These are phyloP conservation scores for Puccinia triticina DNA, from an alignment of 1,284 basidiomycete genomes.

Conservation along the genomic window DNA sequence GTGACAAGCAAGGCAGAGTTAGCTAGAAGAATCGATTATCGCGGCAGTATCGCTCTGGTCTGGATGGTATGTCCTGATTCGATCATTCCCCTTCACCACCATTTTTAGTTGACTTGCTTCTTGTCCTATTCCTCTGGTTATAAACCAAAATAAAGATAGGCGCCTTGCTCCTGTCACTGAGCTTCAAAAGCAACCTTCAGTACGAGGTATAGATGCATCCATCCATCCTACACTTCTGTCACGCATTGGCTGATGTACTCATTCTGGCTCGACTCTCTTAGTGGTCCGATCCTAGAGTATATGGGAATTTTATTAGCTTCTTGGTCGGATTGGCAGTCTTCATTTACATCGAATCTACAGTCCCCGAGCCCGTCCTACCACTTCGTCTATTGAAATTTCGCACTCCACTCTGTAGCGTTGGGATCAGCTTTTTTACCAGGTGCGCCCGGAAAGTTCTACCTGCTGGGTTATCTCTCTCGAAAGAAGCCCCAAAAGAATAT, in stretches of 20 bases:
- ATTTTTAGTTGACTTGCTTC: not conserved
- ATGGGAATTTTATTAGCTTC: conserved; percentile 14
- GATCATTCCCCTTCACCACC: not conserved
- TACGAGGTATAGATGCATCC: conserved; percentile 6
- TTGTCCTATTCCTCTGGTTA: not conserved
- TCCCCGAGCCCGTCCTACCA: conserved; percentile 29
- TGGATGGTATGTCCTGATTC: conserved; percentile 3
- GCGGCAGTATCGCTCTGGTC: conserved; percentile 30
- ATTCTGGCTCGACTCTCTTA: not conserved
- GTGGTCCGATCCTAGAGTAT: conserved; percentile 43
- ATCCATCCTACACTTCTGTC: not conserved
- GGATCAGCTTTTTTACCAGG: conserved; percentile 44
- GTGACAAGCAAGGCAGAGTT: conserved; percentile 21
- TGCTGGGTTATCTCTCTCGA: not conserved
- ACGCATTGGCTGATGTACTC: not conserved
- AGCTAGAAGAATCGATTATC: conserved; percentile 35
- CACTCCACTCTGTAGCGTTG: conserved; percentile 25
- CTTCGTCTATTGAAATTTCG: conserved; percentile 10
- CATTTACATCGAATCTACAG: conserved; percentile 21
- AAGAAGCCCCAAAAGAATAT: too few species aligned
- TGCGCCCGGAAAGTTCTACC: not conserved
- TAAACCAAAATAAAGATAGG: not conserved
- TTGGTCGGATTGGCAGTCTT: conserved; percentile 13
- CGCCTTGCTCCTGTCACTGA: conserved; percentile 38
- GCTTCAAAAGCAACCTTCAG: conserved; percentile 45